Evolutionary conservation across 2,329 filamentous ascomycete species (phyloP).

Genomic region (Trichoderma citrinoviride): DNA sequence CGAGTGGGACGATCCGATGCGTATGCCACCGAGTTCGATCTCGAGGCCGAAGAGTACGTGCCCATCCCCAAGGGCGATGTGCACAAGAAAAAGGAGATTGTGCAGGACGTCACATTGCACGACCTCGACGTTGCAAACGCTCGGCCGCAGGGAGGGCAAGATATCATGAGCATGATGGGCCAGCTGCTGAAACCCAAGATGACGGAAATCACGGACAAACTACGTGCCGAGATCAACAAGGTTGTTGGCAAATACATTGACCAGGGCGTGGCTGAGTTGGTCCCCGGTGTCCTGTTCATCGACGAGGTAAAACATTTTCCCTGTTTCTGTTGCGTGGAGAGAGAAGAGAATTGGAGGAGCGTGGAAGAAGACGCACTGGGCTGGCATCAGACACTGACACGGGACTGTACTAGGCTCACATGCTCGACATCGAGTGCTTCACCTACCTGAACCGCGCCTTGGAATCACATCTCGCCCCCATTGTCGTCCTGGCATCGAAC

Average conservation of each 20-base stretch:
- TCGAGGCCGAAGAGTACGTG: slow-evolving; percentile 98
- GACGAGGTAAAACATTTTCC: slow-evolving; percentile 68
- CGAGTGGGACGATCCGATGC: slow-evolving; percentile 93
- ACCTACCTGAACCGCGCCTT: slow-evolving; percentile 98
- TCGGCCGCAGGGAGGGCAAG: slow-evolving; percentile 91
- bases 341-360: slow-evolving; percentile 13
- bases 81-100: slow-evolving; percentile 99
- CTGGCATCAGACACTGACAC: slow-evolving; percentile 17
- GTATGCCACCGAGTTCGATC: slow-evolving; percentile 96
- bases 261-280: slow-evolving; percentile 93
- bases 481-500: slow-evolving; percentile 97
- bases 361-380: slow-evolving; percentile 6
- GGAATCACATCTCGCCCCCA: slow-evolving; percentile 90
- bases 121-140: slow-evolving; percentile 96
- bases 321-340: background rate
- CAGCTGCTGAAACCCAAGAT: slow-evolving; percentile 99
- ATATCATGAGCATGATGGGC: slow-evolving; percentile 99
- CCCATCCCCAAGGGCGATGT: slow-evolving; percentile 98
- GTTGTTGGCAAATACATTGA: slow-evolving; percentile 99
- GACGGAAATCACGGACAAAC: slow-evolving; percentile 98
- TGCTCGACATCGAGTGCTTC: slow-evolving; percentile 99
- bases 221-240: slow-evolving; percentile 96
- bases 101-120: slow-evolving; percentile 96
- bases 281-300: slow-evolving; percentile 98
- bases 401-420: slow-evolving; percentile 71